phyloP scores from a whole-genome alignment of 2,329 filamentous ascomycete species.

The Diaporthe vaccinii region DNA sequence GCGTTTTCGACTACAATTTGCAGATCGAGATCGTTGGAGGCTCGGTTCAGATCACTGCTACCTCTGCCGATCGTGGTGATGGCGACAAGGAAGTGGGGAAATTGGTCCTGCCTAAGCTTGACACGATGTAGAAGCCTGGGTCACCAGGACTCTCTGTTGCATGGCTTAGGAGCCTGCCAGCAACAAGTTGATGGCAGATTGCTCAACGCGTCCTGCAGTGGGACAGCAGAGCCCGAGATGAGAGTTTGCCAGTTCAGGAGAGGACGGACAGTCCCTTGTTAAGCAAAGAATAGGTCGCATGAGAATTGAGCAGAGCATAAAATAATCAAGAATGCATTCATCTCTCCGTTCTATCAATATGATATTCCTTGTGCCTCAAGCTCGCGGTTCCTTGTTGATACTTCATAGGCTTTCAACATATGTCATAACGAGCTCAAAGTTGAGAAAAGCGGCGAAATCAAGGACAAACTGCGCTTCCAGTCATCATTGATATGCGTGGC shows the following conservation, averaged over 20 bases:
- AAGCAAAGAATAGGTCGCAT: no score
- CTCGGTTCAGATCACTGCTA: neutral
- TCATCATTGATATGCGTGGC: neutral
- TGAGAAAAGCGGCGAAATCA: no score
- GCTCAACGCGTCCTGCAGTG: neutral
- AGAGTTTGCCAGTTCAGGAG: neutral
- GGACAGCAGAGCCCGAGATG: neutral
- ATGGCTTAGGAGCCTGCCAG: neutral
- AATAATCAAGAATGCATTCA: no score
- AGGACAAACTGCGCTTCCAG: no score
- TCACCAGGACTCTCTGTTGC: fast-evolving
- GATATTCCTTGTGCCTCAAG: no score
- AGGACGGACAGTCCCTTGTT: neutral
- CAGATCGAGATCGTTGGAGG: neutral
- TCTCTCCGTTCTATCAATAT: no score
- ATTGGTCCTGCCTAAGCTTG: neutral
- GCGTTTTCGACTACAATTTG: neutral
- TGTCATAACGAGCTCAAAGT: no score
- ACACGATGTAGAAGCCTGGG: neutral
- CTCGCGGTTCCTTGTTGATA: no score
- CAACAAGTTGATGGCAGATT: neutral
- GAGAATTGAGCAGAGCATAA: no score
- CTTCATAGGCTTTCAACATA: no score
- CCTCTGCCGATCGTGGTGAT: neutral
- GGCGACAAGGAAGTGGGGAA: neutral